Conservation (phyloP, 805 yeast species). For the Naumovozyma castellii region DNA sequence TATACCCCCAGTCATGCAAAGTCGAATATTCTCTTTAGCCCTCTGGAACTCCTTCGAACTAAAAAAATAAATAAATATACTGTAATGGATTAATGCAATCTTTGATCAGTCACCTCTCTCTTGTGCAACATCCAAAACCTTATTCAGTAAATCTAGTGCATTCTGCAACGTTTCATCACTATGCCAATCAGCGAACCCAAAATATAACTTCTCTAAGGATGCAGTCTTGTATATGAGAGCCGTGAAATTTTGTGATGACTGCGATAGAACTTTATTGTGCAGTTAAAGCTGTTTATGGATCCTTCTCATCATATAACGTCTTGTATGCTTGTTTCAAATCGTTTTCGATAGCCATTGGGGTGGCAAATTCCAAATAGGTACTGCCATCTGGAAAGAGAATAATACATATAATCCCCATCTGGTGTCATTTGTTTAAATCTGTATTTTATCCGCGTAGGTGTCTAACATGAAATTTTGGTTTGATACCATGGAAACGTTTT, state of each 20-base stretch:
- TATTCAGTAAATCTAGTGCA: conserved; percentile 25
- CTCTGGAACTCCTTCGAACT: conserved; percentile 33
- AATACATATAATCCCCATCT: too few relatives aligned
- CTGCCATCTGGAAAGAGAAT: too few relatives aligned
- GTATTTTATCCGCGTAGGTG: too few relatives aligned
- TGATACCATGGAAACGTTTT: too few relatives aligned
- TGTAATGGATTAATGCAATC: conserved; percentile 40
- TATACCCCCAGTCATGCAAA: conserved; percentile 36
- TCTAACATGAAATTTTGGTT: too few relatives aligned
- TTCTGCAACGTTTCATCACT: conserved; percentile 35
- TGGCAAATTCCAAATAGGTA: too few relatives aligned
- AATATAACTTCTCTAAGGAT: conserved; percentile 37
- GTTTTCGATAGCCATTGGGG: conserved; percentile 20
- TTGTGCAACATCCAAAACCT: conserved; percentile 39
- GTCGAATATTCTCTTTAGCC: conserved; percentile 35
- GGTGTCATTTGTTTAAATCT: too few relatives aligned
- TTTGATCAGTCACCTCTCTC: conserved; percentile 38
- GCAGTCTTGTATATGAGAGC: conserved; percentile 43
- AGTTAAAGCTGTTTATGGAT: conserved; percentile 38
- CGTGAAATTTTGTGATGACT: conserved; percentile 37
- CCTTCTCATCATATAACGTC: conserved; percentile 37
- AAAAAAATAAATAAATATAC: conserved; percentile 41
- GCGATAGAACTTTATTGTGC: conserved; percentile 34
- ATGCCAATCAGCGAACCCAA: conserved; percentile 34
- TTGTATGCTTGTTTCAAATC: conserved; percentile 37